Percentiles rank a stretch among this genome's conserved stretches.
phyloP scores from a whole-genome alignment of 164 flowering plant genomes.

The Magnolia sinica region DNA sequence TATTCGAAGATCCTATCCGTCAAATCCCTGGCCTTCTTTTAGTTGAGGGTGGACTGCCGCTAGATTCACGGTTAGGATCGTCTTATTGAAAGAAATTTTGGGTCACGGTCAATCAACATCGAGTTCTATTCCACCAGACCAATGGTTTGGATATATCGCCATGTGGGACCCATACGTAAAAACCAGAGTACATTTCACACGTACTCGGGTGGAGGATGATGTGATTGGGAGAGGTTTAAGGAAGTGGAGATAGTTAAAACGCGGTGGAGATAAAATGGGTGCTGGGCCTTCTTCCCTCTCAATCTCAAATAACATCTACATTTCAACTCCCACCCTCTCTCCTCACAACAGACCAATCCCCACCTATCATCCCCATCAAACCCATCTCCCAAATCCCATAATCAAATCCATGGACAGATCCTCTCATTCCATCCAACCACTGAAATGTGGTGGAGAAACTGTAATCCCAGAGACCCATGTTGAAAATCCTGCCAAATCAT shows the following conservation, averaged over 20 bases:
- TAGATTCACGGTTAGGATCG: no score
- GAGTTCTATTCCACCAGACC: no score
- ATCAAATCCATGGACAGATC: slow-evolving; percentile 10
- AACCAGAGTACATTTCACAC: no score
- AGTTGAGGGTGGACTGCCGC: no score
- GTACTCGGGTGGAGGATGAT: no score
- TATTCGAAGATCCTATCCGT: no score
- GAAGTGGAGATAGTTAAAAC: background rate
- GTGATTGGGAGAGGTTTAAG: background rate
- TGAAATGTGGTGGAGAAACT: slow-evolving; percentile 23
- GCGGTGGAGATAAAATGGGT: background rate
- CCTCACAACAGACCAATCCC: slow-evolving; percentile 8
- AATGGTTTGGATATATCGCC: no score
- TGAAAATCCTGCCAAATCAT: slow-evolving; percentile 17
- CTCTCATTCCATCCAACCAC: slow-evolving; percentile 7
- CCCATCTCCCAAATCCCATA: slow-evolving; percentile 16
- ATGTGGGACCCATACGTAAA: no score
- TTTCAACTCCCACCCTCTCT: slow-evolving; percentile 9
- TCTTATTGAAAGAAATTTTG: no score
- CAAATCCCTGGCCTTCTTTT: no score
- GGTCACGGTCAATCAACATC: no score
- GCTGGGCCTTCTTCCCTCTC: background rate
- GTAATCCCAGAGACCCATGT: slow-evolving; percentile 28
- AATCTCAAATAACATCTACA: background rate
- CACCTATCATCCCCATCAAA: background rate